Evolutionary conservation across 2,329 filamentous ascomycete genomes (phyloP).

Genomic region (Ceratocystis lukuohia): DNA sequence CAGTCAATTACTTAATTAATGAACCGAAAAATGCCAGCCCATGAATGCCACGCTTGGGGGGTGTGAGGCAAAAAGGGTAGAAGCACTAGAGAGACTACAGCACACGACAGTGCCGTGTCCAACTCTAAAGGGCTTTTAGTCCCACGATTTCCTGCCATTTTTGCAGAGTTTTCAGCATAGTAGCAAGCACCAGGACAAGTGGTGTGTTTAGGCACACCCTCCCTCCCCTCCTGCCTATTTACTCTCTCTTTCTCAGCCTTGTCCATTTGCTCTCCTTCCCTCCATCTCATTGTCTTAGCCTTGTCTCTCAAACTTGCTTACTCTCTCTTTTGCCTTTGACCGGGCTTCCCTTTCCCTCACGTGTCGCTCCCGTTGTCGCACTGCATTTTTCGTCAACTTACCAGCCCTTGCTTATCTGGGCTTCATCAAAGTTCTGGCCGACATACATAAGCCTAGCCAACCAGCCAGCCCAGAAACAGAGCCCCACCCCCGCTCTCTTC

Average conservation of each 20-base stretch:
- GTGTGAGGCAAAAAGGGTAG: no score
- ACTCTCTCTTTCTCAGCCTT: not conserved
- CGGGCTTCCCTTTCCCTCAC: not conserved
- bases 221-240: not conserved
- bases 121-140: no score
- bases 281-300: not conserved
- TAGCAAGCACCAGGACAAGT: no score
- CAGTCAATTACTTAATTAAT: no score
- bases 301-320: not conserved
- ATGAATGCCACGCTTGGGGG: no score
- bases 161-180: no score
- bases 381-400: not conserved
- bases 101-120: no score
- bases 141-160: no score
- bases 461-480: not conserved
- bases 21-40: no score
- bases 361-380: not conserved
- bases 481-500: not conserved
- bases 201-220: not conserved
- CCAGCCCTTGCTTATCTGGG: not conserved
- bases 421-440: not conserved
- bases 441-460: not conserved
- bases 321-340: not conserved
- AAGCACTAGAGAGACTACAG: no score
- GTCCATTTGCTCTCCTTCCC: not conserved